Conservation (phyloP, 768 basidiomycete species). For the Podaxis pistillaris region DNA sequence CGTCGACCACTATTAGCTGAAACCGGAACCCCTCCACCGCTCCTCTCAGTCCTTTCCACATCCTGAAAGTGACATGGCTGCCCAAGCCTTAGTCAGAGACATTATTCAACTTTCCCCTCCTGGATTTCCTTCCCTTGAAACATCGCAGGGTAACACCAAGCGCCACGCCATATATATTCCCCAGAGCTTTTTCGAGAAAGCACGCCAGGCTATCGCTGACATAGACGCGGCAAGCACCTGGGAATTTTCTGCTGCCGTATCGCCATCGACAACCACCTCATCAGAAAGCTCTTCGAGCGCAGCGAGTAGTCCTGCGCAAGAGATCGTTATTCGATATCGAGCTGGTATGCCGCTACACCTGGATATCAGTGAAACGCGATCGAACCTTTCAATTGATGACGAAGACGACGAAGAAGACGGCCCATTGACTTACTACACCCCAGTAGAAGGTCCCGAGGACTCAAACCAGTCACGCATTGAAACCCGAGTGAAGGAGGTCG, state of each 20-base stretch:
- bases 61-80: neutral
- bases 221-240: constrained; percentile 33
- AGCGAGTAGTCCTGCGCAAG: constrained; percentile 37
- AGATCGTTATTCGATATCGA: constrained; percentile 36
- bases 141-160: constrained; percentile 19
- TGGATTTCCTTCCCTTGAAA: neutral
- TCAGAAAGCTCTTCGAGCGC: constrained; percentile 25
- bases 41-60: neutral
- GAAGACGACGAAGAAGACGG: constrained; percentile 1
- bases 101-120: neutral
- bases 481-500: neutral
- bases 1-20: neutral
- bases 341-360: constrained; percentile 29
- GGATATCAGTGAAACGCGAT: constrained; percentile 15
- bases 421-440: neutral
- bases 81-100: neutral
- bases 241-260: constrained; percentile 32
- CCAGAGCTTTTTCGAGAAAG: constrained; percentile 19
- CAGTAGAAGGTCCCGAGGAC: neutral
- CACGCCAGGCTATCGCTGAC: constrained; percentile 14
- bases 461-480: neutral
- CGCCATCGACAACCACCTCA: constrained; percentile 23
- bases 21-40: neutral
- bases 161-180: constrained; percentile 36
- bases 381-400: constrained; percentile 13